phyloP scores from a whole-genome alignment of 805 yeast genomes.

The Candida xiaguanensis region DNA sequence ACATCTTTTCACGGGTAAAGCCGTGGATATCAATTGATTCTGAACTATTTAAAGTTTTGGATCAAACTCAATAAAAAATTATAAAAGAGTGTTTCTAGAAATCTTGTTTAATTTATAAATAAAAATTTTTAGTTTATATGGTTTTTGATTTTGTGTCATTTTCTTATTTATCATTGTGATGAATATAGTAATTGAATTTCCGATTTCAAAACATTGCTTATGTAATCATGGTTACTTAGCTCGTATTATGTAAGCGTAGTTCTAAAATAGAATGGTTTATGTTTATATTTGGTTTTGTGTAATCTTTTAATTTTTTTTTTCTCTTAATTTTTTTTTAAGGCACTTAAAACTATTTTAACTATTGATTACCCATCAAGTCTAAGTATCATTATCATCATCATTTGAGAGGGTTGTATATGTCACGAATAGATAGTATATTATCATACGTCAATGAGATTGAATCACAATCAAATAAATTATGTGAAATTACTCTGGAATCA shows the following conservation, averaged over 20 bases:
- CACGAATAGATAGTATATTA: conserved; percentile 9
- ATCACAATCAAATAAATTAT: conserved; percentile 21
- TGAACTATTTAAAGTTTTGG: too few relatives aligned
- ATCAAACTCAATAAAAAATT: too few relatives aligned
- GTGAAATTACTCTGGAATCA: conserved; percentile 21
- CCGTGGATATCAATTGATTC: too few relatives aligned
- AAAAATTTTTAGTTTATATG: too few relatives aligned
- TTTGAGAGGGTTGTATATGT: too few relatives aligned
- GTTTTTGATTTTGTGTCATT: conserved; percentile 5
- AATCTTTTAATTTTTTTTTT: too few relatives aligned
- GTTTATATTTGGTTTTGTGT: neutral
- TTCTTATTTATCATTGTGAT: neutral
- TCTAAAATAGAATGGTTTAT: neutral
- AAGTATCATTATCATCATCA: too few relatives aligned
- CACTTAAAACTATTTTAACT: too few relatives aligned
- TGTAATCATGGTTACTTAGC: neutral
- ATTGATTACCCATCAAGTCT: too few relatives aligned
- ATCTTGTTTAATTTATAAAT: neutral
- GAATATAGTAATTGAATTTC: neutral
- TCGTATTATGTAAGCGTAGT: neutral
- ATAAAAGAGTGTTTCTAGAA: too few relatives aligned
- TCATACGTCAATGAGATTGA: conserved; percentile 30
- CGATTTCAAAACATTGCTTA: neutral
- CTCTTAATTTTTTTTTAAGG: neutral
- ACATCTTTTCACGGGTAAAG: too few relatives aligned